Percentiles rank a stretch among this genome's conserved stretches.
phyloP scores from a whole-genome alignment of 129 eudicot genomes.

The Erigeron canadensis region DNA sequence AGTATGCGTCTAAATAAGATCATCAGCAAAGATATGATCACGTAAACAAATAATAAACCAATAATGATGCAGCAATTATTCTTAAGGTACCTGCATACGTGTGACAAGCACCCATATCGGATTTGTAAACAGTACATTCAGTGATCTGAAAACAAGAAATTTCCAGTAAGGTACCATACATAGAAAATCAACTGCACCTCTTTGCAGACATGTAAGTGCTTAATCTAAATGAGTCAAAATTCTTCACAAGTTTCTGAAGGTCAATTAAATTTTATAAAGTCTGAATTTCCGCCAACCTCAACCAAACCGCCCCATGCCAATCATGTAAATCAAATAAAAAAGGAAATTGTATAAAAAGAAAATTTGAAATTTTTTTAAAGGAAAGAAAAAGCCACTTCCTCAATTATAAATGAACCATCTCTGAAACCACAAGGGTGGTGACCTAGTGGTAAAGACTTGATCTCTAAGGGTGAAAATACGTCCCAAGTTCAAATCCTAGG shows the following conservation, averaged over 20 bases:
- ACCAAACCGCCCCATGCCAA: too few relatives aligned
- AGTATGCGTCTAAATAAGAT: slow-evolving; percentile 67
- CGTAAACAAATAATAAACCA: not conserved
- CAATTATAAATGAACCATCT: not conserved
- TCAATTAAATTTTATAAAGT: too few relatives aligned
- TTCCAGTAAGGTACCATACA: slow-evolving; percentile 18
- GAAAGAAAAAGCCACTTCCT: not conserved
- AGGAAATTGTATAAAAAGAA: not conserved
- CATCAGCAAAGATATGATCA: not conserved
- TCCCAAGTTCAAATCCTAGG: too few relatives aligned
- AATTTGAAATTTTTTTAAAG: not conserved
- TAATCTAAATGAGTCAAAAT: not conserved
- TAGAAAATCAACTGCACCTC: slow-evolving; percentile 10
- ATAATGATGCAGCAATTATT: slow-evolving; percentile 3
- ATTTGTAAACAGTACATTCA: slow-evolving; percentile 85
- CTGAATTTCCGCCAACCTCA: too few relatives aligned
- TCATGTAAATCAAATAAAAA: not conserved
- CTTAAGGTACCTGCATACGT: slow-evolving; percentile 80
- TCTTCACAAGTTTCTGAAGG: not conserved
- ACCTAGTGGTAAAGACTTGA: too few relatives aligned
- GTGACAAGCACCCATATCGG: slow-evolving; percentile 99
- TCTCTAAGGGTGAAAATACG: too few relatives aligned
- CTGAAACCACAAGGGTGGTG: not conserved
- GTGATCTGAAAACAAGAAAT: slow-evolving; percentile 52
- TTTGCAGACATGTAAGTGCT: slow-evolving; percentile 11